Evolutionary conservation across 805 yeast genomes (phyloP), one percentile per base, ranked within the genome.

Genomic region (Saccharomycopsis vini): DNA sequence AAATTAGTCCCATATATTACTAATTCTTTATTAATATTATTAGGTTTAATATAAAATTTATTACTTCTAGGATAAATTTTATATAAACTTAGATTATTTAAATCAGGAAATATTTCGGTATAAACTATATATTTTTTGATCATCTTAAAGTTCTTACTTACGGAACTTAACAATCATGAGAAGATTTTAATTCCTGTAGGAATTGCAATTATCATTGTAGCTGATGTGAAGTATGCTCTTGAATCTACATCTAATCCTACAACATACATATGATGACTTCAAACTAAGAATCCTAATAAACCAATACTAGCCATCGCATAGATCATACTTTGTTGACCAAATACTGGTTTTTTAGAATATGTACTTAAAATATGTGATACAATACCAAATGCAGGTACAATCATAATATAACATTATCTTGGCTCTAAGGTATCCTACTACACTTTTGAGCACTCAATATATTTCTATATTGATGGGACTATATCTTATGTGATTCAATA

Each of bases 181-280:
- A 47, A 50, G 28, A 47, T 42, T 39, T 47, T 47, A 29, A 39
- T 41, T 20, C 44, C 44, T 20, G 44, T 41, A n/a, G 53, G 51
- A 13, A 45, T 45, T 20, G 50, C 52, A 22, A 48, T 50, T 23
- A 47, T 40, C 49, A 44, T 45, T 19, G 53, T 52, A 26, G 55
- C 55, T 24, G 41, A 24, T 31, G 53, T 51, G 45, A 53, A 53
- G 45, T 54, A 54, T 20, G 55, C 54, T 42, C 56, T 45, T 34
- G 51, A 46, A 43, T 54, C 54, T 24, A 50, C 51, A 50, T 56
- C 59, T 52, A 56, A 51, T 23, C 60, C 60, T 39, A 55, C 57
- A 31, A 49, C 48, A 39, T 50, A 56, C 59, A 56, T 55, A 47
- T 56, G 59, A 23, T 56, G 59, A n/a, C 33, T 32, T 50, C 54